Conservation (phyloP, 495 filamentous ascomycete genomes). For the Aspergillus diversus region DNA sequence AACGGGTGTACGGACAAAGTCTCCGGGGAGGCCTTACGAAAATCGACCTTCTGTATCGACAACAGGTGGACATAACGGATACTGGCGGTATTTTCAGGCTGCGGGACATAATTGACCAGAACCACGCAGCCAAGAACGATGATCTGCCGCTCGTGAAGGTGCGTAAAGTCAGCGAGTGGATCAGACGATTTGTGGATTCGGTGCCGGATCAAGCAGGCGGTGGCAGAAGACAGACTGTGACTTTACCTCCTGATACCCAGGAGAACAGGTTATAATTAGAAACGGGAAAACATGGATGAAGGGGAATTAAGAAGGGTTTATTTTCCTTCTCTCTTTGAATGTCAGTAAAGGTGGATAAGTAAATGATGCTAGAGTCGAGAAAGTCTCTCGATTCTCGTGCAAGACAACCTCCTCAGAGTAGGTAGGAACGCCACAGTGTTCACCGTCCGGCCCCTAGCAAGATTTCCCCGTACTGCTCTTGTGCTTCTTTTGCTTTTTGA, state of each 20-base stretch:
- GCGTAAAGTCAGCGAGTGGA: constrained; percentile 72
- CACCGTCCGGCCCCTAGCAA: not conserved
- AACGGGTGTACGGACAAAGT: constrained; percentile 77
- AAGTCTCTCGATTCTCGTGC: too few species aligned
- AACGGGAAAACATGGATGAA: constrained; percentile 5
- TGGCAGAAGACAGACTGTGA: constrained; percentile 33
- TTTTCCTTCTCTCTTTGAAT: not conserved
- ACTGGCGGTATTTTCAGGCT: constrained; percentile 42
- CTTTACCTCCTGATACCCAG: constrained; percentile 56
- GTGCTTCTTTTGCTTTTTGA: not conserved
- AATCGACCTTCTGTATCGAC: constrained; percentile 67
- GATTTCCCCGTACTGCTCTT: not conserved
- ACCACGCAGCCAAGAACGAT: constrained; percentile 29
- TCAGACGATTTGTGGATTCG: constrained; percentile 67
- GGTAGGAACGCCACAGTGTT: not conserved
- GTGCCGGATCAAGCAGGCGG: constrained; percentile 44
- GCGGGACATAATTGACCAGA: constrained; percentile 18
- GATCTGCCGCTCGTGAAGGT: constrained; percentile 65
- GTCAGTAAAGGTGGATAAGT: not conserved
- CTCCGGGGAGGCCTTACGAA: constrained; percentile 70
- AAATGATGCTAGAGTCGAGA: too few species aligned
- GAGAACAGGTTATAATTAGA: constrained; percentile 34
- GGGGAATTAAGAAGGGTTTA: not conserved
- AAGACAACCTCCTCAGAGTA: too few species aligned
- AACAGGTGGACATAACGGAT: constrained; percentile 44